Evolutionary conservation across 1,284 basidiomycete species (phyloP), one percentile per base, ranked within the genome.

Genomic region (Irpex sp.): DNA sequence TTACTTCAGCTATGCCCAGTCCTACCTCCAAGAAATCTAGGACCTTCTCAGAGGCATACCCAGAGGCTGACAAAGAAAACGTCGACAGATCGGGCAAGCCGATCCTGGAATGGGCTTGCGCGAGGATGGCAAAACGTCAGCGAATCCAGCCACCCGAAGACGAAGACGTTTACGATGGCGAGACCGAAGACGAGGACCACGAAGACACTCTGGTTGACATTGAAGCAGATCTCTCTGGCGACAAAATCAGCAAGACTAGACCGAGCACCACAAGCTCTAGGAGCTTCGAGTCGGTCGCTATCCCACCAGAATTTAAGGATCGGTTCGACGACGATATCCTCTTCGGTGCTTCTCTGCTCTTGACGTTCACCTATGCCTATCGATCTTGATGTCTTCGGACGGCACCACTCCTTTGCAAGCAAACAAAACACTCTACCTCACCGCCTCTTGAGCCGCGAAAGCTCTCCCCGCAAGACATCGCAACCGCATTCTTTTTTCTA

Each of bases 21-120:
- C 62, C 62, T 37, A 49, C 60, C 17, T 34, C 58, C 19, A 63
- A 61, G 48, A 51, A 36, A 38, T 61, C 61, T 44, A 26, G 48
- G 15, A 44, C 2, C n/a, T 51, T 47, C 38, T 61, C 38, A 44
- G 60, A 59, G 26, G 11, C 36, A 7, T 21, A 36, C 8, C 51
- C 31, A 11, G 61, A 59, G 38, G 31, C 15, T 11, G 19, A 21
- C 40, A 55, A 56, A n/a, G 61, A 63, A 47, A 47, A 36, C 11
- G 13, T 38, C 44, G 26, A 31, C 34, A 48, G 40, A n/a, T 63
- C 59, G 55, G 64, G 65, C 21, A 65, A 69, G 59, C 71, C 71
- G 52, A 77, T 77, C 1, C 73, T 82, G n/a, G 81, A 82, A 64
- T 82, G 81, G 81, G 81, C 81, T 9, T 82, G 81, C 65, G 74